These are phyloP conservation scores for Endoconidiophora laricicola DNA, from an alignment of 2,329 filamentous ascomycete genomes.

Conservation along the genomic window DNA sequence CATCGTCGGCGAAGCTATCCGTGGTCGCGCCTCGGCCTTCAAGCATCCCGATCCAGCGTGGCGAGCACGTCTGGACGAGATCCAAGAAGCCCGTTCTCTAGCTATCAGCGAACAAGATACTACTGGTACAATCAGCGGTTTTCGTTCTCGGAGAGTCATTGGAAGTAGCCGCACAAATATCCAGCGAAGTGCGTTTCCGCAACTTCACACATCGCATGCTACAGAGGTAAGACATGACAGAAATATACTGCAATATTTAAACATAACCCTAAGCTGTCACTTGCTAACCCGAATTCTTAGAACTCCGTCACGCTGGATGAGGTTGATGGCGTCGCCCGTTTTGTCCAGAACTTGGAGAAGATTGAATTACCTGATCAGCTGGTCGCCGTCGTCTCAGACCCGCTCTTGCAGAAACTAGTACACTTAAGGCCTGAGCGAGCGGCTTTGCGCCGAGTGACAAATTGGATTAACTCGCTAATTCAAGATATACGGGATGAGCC, in stretches of 20 bases:
- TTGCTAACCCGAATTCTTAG: constrained; percentile 19
- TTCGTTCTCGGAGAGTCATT: constrained; percentile 36
- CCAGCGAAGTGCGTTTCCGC: constrained; percentile 33
- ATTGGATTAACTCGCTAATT: constrained; percentile 41
- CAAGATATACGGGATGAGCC: constrained; percentile 38
- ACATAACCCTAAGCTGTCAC: neutral
- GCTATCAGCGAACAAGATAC: constrained; percentile 27
- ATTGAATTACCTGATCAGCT: constrained; percentile 72
- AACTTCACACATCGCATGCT: constrained; percentile 58
- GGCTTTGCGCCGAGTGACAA: constrained; percentile 34
- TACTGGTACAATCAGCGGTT: constrained; percentile 13
- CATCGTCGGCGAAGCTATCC: constrained; percentile 53
- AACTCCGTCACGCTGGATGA: constrained; percentile 57
- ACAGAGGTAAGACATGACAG: constrained; percentile 36
- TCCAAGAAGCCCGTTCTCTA: constrained; percentile 41
- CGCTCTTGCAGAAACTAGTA: constrained; percentile 61
- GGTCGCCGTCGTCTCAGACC: constrained; percentile 58
- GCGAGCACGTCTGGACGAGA: constrained; percentile 48
- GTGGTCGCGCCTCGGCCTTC: constrained; percentile 43
- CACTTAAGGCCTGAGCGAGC: constrained; percentile 42
- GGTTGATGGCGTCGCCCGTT: constrained; percentile 51
- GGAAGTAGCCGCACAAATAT: constrained; percentile 27
- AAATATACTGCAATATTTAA: neutral
- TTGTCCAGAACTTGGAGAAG: constrained; percentile 58
- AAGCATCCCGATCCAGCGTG: constrained; percentile 63